Evolutionary conservation across 2,329 filamentous ascomycete genomes (phyloP).

Genomic region (Talaromyces atroroseus): DNA sequence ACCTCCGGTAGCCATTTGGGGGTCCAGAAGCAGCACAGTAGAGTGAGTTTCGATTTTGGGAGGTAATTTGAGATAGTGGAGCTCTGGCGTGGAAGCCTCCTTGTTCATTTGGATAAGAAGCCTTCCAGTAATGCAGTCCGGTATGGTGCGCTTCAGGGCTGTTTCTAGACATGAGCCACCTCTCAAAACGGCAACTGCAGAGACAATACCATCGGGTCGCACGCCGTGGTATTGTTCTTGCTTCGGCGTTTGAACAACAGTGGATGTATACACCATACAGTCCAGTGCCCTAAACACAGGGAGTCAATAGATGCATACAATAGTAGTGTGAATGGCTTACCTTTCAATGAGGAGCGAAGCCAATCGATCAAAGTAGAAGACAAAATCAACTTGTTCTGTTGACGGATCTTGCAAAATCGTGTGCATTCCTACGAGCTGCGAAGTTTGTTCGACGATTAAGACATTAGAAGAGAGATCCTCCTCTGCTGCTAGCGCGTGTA

Average conservation of each 20-base stretch:
- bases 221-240: conserved; percentile 67
- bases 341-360: conserved; percentile 77
- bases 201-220: conserved; percentile 64
- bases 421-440: conserved; percentile 80
- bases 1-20: conserved; percentile 91
- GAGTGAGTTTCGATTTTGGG: conserved; percentile 67
- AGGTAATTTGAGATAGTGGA: conserved; percentile 82
- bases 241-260: conserved; percentile 64
- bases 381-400: conserved; percentile 80
- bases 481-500: conserved; percentile 67
- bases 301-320: neutral
- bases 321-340: conserved; percentile 23
- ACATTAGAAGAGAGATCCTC: conserved; percentile 71
- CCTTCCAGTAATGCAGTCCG: conserved; percentile 84
- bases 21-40: conserved; percentile 79
- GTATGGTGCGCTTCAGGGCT: conserved; percentile 81
- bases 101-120: conserved; percentile 86
- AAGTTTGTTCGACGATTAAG: conserved; percentile 66
- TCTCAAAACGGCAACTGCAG: conserved; percentile 80
- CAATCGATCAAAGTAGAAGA: conserved; percentile 94
- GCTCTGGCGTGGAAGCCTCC: conserved; percentile 79
- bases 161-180: conserved; percentile 85
- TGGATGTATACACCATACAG: conserved; percentile 63
- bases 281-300: conserved; percentile 60
- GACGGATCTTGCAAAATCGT: conserved; percentile 80